Evolutionary conservation across 2,329 filamentous ascomycete genomes (phyloP).

Genomic region (Aspergillus fijiensis): DNA sequence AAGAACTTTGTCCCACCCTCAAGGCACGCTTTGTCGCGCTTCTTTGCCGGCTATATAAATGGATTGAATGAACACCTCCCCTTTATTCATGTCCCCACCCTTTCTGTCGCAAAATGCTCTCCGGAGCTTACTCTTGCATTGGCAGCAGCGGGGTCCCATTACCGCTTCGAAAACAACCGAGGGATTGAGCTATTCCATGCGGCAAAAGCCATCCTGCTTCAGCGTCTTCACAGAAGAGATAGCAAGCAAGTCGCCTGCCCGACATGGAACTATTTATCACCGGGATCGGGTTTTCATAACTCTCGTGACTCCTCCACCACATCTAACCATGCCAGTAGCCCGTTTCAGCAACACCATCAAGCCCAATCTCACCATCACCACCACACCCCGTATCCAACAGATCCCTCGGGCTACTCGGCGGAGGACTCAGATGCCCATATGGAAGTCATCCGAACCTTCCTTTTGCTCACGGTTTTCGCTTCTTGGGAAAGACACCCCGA

Average conservation of each 20-base stretch:
- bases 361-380: slow-evolving; percentile 24
- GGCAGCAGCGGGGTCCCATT: slow-evolving; percentile 52
- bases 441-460: slow-evolving; percentile 52
- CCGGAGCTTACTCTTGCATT: slow-evolving; percentile 53
- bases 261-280: slow-evolving; percentile 44
- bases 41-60: slow-evolving; percentile 53
- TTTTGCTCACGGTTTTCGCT: slow-evolving; percentile 58
- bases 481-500: slow-evolving; percentile 61
- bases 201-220: slow-evolving; percentile 54
- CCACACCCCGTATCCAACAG: slow-evolving; percentile 30
- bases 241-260: slow-evolving; percentile 45
- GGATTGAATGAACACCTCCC: slow-evolving; percentile 53
- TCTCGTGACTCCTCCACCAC: slow-evolving; percentile 43
- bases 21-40: slow-evolving; percentile 49
- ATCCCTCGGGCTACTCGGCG: slow-evolving; percentile 34
- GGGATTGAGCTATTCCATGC: slow-evolving; percentile 59
- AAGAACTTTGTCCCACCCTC: slow-evolving; percentile 51
- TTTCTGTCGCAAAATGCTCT: slow-evolving; percentile 46
- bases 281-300: slow-evolving; percentile 38
- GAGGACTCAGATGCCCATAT: slow-evolving; percentile 50
- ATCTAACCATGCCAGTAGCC: slow-evolving; percentile 45
- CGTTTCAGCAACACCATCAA: slow-evolving; percentile 43
- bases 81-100: slow-evolving; percentile 52
- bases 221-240: slow-evolving; percentile 53
- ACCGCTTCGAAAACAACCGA: slow-evolving; percentile 50